A percentile compares a stretch with the other conserved stretches of the same genome.
phyloP scores from a whole-genome alignment of 2,329 filamentous ascomycete species.

The Ophioceras dolichostomum region DNA sequence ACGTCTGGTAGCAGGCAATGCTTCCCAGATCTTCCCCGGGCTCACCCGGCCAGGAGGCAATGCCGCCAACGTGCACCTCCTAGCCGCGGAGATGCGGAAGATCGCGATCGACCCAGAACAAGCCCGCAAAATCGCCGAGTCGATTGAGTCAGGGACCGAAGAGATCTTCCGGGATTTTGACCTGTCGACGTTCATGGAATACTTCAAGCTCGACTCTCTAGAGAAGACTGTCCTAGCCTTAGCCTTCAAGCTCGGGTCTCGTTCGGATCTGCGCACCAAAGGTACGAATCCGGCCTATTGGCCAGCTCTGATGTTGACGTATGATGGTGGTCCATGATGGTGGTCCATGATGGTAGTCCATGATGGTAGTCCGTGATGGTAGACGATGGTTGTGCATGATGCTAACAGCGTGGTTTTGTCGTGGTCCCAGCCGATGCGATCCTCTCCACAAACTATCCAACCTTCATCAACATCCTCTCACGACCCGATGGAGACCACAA shows the following conservation, averaged over 20 bases:
- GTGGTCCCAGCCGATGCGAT: conserved; percentile 75
- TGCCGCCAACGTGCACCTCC: conserved; percentile 70
- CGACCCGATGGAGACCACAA: conserved; percentile 51
- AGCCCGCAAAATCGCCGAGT: conserved; percentile 83
- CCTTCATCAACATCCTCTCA: conserved; percentile 67
- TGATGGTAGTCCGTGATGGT: too few relatives aligned
- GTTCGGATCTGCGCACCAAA: conserved; percentile 76
- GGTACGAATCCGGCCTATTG: conserved; percentile 53
- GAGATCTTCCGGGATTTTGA: conserved; percentile 96
- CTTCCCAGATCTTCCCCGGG: conserved; percentile 78
- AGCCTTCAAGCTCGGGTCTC: conserved; percentile 74
- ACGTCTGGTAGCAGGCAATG: conserved; percentile 84
- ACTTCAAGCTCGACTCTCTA: conserved; percentile 85
- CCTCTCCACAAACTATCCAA: conserved; percentile 63
- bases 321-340: too few relatives aligned
- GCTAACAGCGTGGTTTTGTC: conserved; percentile 24
- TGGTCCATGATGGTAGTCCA: too few relatives aligned
- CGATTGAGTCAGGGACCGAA: conserved; percentile 79
- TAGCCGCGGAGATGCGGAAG: conserved; percentile 77
- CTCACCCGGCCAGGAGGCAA: conserved; percentile 61
- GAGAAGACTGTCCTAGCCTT: conserved; percentile 80
- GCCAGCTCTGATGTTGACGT: too few relatives aligned
- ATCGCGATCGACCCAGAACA: conserved; percentile 70
- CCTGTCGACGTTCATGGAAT: conserved; percentile 86
- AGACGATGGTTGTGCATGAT: too few relatives aligned